These are phyloP conservation scores for Purpureocillium takamizusanense DNA, from an alignment of 2,329 filamentous ascomycete species.

Conservation along the genomic window DNA sequence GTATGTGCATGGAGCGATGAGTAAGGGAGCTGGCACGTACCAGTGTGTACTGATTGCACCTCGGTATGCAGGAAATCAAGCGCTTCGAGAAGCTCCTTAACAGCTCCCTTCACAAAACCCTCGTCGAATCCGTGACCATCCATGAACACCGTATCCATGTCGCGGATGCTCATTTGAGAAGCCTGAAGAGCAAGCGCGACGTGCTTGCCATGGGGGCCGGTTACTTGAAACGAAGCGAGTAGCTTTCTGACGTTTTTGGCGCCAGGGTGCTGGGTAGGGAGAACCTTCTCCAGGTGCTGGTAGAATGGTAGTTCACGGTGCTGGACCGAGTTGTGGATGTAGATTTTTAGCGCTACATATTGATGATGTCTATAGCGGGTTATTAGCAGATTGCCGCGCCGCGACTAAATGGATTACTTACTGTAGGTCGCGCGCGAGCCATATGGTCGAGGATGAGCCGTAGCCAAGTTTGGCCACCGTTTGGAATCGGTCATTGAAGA, in stretches of 20 bases:
- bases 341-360: constrained; percentile 23
- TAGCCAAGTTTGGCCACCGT: constrained; percentile 29
- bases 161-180: constrained; percentile 20
- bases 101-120: constrained; percentile 18
- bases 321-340: constrained; percentile 11
- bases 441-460: constrained; percentile 31
- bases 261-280: not conserved
- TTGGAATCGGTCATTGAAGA: constrained; percentile 26
- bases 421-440: constrained; percentile 29
- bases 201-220: constrained; percentile 12
- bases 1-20: not conserved
- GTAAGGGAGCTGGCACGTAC: no score
- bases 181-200: constrained; percentile 12
- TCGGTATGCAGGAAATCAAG: constrained; percentile 26
- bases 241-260: not conserved
- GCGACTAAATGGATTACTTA: constrained; percentile 5
- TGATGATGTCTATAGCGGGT: constrained; percentile 9
- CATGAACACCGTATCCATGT: constrained; percentile 20
- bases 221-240: constrained; percentile 1
- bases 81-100: constrained; percentile 19
- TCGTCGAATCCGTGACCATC: constrained; percentile 13
- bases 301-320: constrained; percentile 15
- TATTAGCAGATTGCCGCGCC: not conserved
- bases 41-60: constrained; percentile 20
- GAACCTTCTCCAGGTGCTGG: constrained; percentile 6